Conservation (phyloP, 148 eudicot species). For the Heliosperma pusillum region DNA sequence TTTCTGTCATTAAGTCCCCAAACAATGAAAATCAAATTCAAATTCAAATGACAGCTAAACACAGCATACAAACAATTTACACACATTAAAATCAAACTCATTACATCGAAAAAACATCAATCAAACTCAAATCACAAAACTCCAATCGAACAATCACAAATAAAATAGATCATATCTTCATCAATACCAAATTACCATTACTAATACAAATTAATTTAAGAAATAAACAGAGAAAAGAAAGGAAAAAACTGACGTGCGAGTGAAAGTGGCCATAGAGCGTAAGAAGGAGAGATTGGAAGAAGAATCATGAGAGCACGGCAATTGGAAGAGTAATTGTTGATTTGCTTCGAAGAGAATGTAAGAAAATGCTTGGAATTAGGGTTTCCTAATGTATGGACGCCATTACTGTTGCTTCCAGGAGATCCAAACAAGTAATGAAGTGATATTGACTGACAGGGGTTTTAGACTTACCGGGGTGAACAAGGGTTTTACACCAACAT, state of each 20-base stretch:
- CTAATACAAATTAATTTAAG: neutral
- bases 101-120: neutral
- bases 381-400: conserved; percentile 57
- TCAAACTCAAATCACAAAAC: neutral
- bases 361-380: conserved; percentile 51
- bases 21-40: too few relatives aligned
- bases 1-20: neutral
- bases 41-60: too few relatives aligned
- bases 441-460: too few relatives aligned
- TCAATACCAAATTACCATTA: too few relatives aligned
- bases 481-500: too few relatives aligned
- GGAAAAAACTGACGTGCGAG: conserved; percentile 52
- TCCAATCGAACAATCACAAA: conserved; percentile 1
- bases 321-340: conserved; percentile 36
- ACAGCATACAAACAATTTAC: too few relatives aligned
- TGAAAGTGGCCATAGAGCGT: conserved; percentile 89
- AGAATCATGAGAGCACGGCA: conserved; percentile 39
- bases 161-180: neutral
- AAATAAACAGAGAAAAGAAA: neutral
- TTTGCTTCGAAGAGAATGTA: conserved; percentile 43
- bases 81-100: neutral
- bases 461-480: too few relatives aligned
- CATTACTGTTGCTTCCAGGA: conserved; percentile 34
- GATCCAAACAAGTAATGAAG: too few relatives aligned
- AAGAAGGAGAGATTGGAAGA: neutral